Base-by-base conservation (phyloP, 2,329 filamentous ascomycete genomes). In the Mycosphaerella arachidis region DNA sequence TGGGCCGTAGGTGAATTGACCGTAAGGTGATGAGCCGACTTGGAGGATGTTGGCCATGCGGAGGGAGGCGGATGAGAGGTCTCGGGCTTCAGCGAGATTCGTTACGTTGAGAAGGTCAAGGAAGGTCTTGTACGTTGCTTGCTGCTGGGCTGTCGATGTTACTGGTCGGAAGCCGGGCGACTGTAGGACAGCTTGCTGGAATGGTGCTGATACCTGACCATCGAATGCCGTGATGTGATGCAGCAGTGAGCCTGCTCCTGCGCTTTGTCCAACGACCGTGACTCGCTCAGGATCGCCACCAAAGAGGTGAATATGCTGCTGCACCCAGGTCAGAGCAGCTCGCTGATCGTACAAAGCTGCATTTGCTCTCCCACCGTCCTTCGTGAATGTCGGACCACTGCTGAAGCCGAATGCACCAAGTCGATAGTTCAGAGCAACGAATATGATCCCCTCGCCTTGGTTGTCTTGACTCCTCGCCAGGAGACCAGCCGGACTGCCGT, bases 141-240 rank as follows among this genome's bases (percentile, higher is more conserved):
- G 31, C 58, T 79, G 74, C 43, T 70, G 60, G 24, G 68, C 61
- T 5, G 71, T 62, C 4, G 72, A 71, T 5, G 72, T 62, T 2
- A 72, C 57, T 1, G 77, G 78, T 8, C 68, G 52, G 70, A 75
- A 81, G 9, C 77, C 79, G 20, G 53, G 53, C 24, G 35, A 45
- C 20, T 55, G 53, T 13, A 29, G 8, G 66, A 92, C 92, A 29
- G 79, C 89, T 0, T 78, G 89, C 29, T 86, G 83, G 81, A 93
- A 92, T 0, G 92, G 79, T 6, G 35, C 37, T n/a, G 35, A n/a
- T 1, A 84, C 79, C 71, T 92, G 78, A 6, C 89, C 89, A 37
- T 84, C 81, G 65, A 89, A 91, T 3, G 91, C 75, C 0, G 83
- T 77, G 84, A 91, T 90, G 67, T 92, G 89, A 68, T 91, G 83